Evolutionary conservation across 495 filamentous ascomycete genomes (phyloP), one percentile per base, ranked within the genome.

Genomic region (Aspergillus ellipticus): DNA sequence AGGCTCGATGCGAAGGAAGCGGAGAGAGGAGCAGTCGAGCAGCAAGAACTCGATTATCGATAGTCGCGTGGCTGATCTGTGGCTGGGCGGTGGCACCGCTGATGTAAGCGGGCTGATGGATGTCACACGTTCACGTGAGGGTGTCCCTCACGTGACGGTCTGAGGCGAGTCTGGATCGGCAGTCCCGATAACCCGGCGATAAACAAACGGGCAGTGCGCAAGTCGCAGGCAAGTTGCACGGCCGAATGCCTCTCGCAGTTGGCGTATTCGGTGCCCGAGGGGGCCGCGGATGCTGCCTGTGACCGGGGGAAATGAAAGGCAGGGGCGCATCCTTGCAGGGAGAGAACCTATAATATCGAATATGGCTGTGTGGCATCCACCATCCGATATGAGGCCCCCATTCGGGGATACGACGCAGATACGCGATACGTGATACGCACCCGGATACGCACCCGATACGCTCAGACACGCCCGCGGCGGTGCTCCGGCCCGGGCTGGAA

Each of bases 31-130:
- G 42, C 2, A 47, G 20, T 26, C 26, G 43, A 19, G 22, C 5
- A 48, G 17, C 49, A 37, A 42, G 45, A 55, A 54, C 35, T 28
- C 29, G 59, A 62, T 62, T 67, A 68, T 68, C 65, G 65, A 68
- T 68, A 68, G 60, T 50, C 37, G 17, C 10, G 45, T 48, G 45
- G 45, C 45, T 31, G 24, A 29, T 41, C 29, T 50, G 55, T 60
- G 58, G 53, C 56, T 50, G 45, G 24, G 42, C 42, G 59, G 58
- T n/a, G n/a, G n/a, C n/a, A n/a, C n/a, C n/a, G n/a, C n/a, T n/a
- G n/a, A n/a, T n/a, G n/a, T n/a, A n/a, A n/a, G n/a, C n/a, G n/a
- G n/a, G n/a, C n/a, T n/a, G n/a, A n/a, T n/a, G n/a, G n/a, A n/a
- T n/a, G n/a, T n/a, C n/a, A n/a, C n/a, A n/a, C n/a, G n/a, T n/a